Percentiles rank a stretch among this genome's conserved stretches.
Conservation (phyloP, 2,329 filamentous ascomycete genomes). For the Pezicula rhizophila region DNA sequence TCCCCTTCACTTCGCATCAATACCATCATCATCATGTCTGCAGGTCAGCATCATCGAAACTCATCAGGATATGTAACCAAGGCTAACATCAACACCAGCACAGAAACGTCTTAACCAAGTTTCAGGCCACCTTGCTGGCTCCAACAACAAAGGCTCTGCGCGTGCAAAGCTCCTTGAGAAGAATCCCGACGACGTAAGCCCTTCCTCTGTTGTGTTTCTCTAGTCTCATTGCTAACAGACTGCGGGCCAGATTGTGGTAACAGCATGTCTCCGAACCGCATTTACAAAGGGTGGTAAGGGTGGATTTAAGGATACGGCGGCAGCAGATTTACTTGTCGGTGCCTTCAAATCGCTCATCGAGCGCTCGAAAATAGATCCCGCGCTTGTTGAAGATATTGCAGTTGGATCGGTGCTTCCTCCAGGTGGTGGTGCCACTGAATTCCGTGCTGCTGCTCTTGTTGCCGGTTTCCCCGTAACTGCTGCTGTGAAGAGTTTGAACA, state of each 20-base stretch:
- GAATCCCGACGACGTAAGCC: conserved; percentile 57
- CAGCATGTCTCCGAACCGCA: conserved; percentile 82
- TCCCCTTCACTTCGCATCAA: background rate
- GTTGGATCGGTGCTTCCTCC: conserved; percentile 89
- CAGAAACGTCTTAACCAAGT: conserved; percentile 40
- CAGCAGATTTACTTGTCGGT: conserved; percentile 78
- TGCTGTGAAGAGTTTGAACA: conserved; percentile 83
- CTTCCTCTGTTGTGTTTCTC: background rate
- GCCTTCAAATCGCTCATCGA: conserved; percentile 76
- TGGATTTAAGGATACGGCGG: conserved; percentile 89
- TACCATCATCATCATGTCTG: conserved; percentile 1
- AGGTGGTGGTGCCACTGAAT: conserved; percentile 92
- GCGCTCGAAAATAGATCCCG: conserved; percentile 83
- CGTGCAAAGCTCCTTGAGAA: conserved; percentile 49
- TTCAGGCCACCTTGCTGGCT: conserved; percentile 51
- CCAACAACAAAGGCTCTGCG: conserved; percentile 21
- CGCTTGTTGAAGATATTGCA: conserved; percentile 83
- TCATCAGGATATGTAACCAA: background rate
- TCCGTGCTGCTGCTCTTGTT: conserved; percentile 83
- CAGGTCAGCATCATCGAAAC: background rate
- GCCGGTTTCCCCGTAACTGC: conserved; percentile 84
- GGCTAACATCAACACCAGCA: conserved; percentile 21
- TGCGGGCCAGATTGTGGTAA: conserved; percentile 69
- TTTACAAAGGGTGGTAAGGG: conserved; percentile 92
- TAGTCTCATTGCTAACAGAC: background rate